phyloP scores from a whole-genome alignment of 257 asterid species.

The Nicotiana noctiflora region DNA sequence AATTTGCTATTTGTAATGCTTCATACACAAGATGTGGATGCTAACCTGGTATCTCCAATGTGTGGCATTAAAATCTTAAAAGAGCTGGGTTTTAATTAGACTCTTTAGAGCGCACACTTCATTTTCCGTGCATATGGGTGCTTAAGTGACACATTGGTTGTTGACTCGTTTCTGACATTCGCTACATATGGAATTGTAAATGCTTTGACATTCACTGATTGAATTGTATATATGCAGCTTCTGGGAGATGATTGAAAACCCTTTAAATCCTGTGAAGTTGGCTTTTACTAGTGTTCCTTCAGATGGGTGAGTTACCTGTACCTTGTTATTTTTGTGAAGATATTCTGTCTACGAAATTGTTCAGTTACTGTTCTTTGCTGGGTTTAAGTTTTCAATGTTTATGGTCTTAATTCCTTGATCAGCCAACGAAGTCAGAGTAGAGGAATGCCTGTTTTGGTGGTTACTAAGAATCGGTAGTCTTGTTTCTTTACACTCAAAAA shows the following conservation, averaged over 20 bases:
- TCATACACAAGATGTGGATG: background rate
- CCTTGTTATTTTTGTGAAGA: constrained; percentile 2
- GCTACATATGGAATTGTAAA: background rate
- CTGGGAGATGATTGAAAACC: constrained; percentile 61
- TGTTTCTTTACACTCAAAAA: background rate
- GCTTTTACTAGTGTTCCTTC: constrained; percentile 51
- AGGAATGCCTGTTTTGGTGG: background rate
- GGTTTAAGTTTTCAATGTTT: background rate
- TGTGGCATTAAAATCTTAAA: background rate
- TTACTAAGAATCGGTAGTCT: background rate
- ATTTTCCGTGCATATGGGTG: background rate
- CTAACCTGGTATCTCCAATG: background rate
- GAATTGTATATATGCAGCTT: constrained; percentile 46
- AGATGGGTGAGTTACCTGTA: constrained; percentile 54
- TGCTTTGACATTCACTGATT: background rate
- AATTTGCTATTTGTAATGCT: background rate
- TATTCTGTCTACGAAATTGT: background rate
- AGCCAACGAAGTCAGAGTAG: background rate
- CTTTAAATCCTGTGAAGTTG: constrained; percentile 68
- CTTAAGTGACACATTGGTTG: background rate
- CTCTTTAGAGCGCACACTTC: background rate
- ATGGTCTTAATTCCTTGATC: background rate
- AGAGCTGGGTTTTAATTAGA: background rate
- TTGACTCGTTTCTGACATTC: background rate
- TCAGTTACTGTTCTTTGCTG: background rate